These are phyloP conservation scores for Suhomyces ambrosiae DNA, from an alignment of 1,139 yeast genomes.

Conservation along the genomic window DNA sequence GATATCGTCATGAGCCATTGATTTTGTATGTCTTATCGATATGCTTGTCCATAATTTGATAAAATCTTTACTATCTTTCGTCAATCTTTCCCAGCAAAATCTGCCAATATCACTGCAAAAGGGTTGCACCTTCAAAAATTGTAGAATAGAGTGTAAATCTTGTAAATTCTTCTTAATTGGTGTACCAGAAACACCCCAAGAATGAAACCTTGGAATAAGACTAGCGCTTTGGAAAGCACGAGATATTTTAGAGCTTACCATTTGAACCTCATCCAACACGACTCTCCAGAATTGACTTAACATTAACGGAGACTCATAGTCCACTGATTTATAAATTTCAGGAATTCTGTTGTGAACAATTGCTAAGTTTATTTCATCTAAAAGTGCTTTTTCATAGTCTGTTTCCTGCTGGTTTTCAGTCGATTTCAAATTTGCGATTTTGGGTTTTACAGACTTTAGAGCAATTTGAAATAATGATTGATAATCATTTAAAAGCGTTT, in stretches of 20 bases:
- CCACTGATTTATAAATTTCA: constrained; percentile 32
- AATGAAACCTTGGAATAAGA: constrained; percentile 77
- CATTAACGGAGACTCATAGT: constrained; percentile 81
- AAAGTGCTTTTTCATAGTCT: constrained; percentile 40
- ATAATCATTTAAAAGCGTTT: constrained; percentile 25
- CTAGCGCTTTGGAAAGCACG: constrained; percentile 81
- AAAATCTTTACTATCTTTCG: constrained; percentile 42
- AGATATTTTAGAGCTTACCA: constrained; percentile 75
- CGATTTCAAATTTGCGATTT: constrained; percentile 30
- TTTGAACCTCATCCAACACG: constrained; percentile 89
- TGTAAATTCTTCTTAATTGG: constrained; percentile 69
- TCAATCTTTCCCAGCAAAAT: constrained; percentile 38
- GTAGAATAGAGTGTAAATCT: constrained; percentile 71
- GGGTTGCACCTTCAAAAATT: constrained; percentile 69
- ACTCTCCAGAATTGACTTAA: constrained; percentile 88
- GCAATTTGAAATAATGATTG: constrained; percentile 35
- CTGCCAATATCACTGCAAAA: constrained; percentile 49
- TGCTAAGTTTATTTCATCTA: constrained; percentile 40
- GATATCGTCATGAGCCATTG: constrained; percentile 78
- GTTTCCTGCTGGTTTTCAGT: constrained; percentile 29
- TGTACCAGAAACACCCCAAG: constrained; percentile 98
- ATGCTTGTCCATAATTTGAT: constrained; percentile 47
- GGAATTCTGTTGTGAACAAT: constrained; percentile 33
- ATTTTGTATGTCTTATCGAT: constrained; percentile 79
- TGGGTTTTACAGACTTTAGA: constrained; percentile 29